A percentile compares a stretch with the other conserved stretches of the same genome.
These are phyloP conservation scores for Cercophora scortea DNA, from an alignment of 495 filamentous ascomycete species.

Conservation along the genomic window DNA sequence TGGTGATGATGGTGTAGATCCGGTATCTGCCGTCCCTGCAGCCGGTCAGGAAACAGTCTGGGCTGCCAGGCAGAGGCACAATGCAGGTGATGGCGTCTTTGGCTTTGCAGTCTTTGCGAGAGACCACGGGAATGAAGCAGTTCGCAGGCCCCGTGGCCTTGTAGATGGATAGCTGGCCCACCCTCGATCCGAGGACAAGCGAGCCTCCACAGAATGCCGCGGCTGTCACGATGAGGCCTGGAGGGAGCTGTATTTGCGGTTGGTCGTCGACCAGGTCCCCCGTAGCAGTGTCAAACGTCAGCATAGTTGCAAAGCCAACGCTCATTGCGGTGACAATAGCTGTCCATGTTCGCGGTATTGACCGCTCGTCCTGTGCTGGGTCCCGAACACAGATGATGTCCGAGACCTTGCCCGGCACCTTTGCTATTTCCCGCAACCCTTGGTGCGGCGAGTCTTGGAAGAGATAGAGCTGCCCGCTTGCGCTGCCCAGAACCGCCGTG, in stretches of 20 bases:
- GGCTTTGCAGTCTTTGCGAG: constrained; percentile 37
- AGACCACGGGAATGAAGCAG: constrained; percentile 4
- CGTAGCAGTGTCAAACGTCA: constrained; percentile 7
- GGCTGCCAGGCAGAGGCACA: constrained; percentile 22
- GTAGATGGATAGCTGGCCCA: constrained; percentile 19
- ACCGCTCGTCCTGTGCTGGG: background rate
- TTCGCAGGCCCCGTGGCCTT: constrained; percentile 2
- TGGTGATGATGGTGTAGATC: constrained; percentile 36
- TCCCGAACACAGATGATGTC: constrained; percentile 32
- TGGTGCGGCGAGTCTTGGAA: constrained; percentile 25
- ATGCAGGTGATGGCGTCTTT: constrained; percentile 68
- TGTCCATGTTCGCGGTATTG: constrained; percentile 2
- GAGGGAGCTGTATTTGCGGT: constrained; percentile 9
- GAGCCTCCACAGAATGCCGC: constrained; percentile 30
- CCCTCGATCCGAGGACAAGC: constrained; percentile 62
- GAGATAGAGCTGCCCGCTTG: constrained; percentile 43
- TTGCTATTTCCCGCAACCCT: constrained; percentile 18
- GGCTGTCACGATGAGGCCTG: constrained; percentile 19
- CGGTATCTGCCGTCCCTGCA: constrained; percentile 69
- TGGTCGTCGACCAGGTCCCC: background rate
- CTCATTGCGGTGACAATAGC: constrained; percentile 17
- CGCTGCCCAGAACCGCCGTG: constrained; percentile 45
- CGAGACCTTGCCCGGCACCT: constrained; percentile 43
- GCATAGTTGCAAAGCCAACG: constrained; percentile 10
- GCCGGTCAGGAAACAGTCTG: constrained; percentile 51